Base-by-base conservation (phyloP, 352 stramenopile species). In the Phytophthora colocasiae region DNA sequence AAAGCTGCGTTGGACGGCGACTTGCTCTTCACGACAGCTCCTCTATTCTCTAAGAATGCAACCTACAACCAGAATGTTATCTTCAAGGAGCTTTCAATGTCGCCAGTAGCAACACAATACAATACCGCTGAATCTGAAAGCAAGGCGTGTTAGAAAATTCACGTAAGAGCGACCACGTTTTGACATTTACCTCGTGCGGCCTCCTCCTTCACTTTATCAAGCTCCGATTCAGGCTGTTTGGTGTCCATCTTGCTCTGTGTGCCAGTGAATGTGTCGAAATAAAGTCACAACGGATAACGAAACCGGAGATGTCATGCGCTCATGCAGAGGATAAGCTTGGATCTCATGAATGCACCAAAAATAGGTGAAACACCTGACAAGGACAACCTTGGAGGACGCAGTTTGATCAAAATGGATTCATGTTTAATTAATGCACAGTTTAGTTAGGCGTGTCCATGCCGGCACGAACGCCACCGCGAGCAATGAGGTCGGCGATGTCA, bases 401-500 rank as follows among this genome's bases (percentile, higher is more conserved):
- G 24, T 7, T 31, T 32, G 8, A 45, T 56, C 44, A 34, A 56
- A 31, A 61, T 38, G 19, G 45, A 64, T 54, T 58, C 54, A 50
- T 46, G 38, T 46, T 59, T 44, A 44, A 51, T 54, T 65, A 55
- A 27, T 52, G 24, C 59, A 66, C 41, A 45, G 26, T 61, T 65
- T 51, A 61, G 41, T 56, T 38, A 1, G 57, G 57, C 11, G 45
- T 64, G 27, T 64, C 63, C 40, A 93, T 77, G 29, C 87, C 85
- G 4, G 87, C 87, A 51, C 85, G 85, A 58, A 94, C 87, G 50
- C 87, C 87, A 51, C 87, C 87, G 29, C 84, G 84, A 48, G 85
- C 56, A 50, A 96, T 71, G 45, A 96, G 54, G 66, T 93, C 84
- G 19, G 80, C 80, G 29, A 96, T 96, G 58, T 89, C 81, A 46